Percentiles rank a stretch among this genome's conserved stretches.
Evolutionary conservation across 1,284 basidiomycete genomes (phyloP).

Genomic region (Xerocomus alliaceus): DNA sequence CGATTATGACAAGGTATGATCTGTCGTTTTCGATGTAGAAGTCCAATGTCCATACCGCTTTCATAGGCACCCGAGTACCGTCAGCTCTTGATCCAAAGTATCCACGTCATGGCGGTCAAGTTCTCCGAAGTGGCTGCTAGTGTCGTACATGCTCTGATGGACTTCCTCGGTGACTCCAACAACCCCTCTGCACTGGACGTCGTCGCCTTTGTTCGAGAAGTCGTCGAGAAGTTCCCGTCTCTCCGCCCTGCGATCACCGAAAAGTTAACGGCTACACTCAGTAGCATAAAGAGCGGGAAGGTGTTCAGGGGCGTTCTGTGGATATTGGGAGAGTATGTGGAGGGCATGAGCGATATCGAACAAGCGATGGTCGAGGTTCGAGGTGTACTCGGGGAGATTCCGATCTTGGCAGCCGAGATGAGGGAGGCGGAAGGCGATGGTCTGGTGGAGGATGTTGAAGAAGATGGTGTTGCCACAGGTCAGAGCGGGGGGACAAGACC

Average conservation of each 20-base stretch:
- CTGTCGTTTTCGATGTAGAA: not conserved
- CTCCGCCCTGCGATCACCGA: constrained; percentile 86
- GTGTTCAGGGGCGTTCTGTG: constrained; percentile 97
- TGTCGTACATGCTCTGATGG: constrained; percentile 97
- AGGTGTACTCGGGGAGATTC: constrained; percentile 93
- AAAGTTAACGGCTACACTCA: constrained; percentile 84
- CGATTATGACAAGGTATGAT: constrained; percentile 78
- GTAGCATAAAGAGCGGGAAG: constrained; percentile 95
- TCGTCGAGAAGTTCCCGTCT: constrained; percentile 96
- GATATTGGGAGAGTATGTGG: constrained; percentile 97
- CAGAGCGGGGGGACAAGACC: constrained; percentile 54
- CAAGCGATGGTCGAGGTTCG: constrained; percentile 83
- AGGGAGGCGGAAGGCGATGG: constrained; percentile 68
- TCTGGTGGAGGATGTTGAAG: constrained; percentile 47
- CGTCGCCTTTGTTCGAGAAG: constrained; percentile 95
- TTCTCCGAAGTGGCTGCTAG: constrained; percentile 98
- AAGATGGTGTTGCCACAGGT: constrained; percentile 46
- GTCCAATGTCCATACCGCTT: not conserved
- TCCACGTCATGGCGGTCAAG: constrained; percentile 95
- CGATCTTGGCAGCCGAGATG: constrained; percentile 92
- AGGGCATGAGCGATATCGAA: constrained; percentile 70
- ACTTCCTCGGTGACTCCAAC: constrained; percentile 96
- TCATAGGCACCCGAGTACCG: constrained; percentile 90
- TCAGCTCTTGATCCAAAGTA: constrained; percentile 96
- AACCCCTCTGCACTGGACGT: constrained; percentile 96